phyloP scores from a whole-genome alignment of 1,284 basidiomycete species.

The Trametes sp. region DNA sequence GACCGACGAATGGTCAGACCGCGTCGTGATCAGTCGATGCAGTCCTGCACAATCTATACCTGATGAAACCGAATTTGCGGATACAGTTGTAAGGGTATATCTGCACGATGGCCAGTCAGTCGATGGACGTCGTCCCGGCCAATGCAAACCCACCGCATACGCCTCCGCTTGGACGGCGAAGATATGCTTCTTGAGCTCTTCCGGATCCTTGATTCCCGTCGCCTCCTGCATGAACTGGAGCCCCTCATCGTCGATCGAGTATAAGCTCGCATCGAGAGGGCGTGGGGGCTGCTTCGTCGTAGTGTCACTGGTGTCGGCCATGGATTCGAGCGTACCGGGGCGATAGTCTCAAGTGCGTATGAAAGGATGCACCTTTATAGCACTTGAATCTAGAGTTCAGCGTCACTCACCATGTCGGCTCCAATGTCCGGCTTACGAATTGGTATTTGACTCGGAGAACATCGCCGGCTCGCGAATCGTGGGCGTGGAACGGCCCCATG shows the following conservation, averaged over 20 bases:
- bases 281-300: background rate
- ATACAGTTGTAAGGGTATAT: conserved; percentile 31
- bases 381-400: too few relatives aligned
- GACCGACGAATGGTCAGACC: background rate
- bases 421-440: background rate
- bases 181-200: conserved; percentile 54
- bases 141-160: conserved; percentile 9
- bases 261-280: conserved; percentile 30
- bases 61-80: conserved; percentile 23
- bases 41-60: conserved; percentile 11
- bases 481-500: too few relatives aligned
- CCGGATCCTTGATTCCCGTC: conserved; percentile 50
- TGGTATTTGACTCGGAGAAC: background rate
- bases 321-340: background rate
- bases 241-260: conserved; percentile 40
- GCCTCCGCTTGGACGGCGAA: conserved; percentile 48
- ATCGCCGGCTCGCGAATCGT: too few relatives aligned
- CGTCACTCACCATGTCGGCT: too few relatives aligned
- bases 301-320: background rate
- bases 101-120: background rate
- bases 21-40: background rate
- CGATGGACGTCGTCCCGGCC: background rate
- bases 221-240: conserved; percentile 48
- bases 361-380: too few relatives aligned
- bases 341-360: too few relatives aligned